Evolutionary conservation across 129 eudicot genomes (phyloP).

Genomic region (Chrysanthemum lavandulifolium): DNA sequence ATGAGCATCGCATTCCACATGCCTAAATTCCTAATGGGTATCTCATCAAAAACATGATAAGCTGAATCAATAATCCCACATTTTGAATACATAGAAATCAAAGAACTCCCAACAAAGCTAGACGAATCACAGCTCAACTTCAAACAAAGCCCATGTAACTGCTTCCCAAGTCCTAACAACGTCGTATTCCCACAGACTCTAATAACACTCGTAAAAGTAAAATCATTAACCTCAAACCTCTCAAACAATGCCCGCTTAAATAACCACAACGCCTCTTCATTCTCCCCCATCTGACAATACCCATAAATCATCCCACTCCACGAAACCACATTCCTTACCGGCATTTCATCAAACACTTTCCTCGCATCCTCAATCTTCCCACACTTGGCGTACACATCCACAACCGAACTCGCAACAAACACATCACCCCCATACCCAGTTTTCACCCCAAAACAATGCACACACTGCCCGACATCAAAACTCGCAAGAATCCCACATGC

Average conservation of each 20-base stretch:
- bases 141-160: constrained; percentile 64
- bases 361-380: constrained; percentile 65
- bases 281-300: constrained; percentile 70
- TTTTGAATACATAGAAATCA: constrained; percentile 83
- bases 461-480: constrained; percentile 40
- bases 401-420: constrained; percentile 82
- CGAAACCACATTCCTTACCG: constrained; percentile 78
- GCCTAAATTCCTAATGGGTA: constrained; percentile 53
- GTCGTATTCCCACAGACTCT: constrained; percentile 80
- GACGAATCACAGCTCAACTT: constrained; percentile 61
- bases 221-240: constrained; percentile 75
- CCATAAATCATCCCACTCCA: constrained; percentile 97
- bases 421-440: constrained; percentile 63
- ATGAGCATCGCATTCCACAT: constrained; percentile 87
- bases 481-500: constrained; percentile 49
- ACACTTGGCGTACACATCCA: constrained; percentile 88
- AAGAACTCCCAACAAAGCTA: constrained; percentile 76
- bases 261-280: constrained; percentile 69
- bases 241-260: constrained; percentile 59
- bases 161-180: constrained; percentile 67
- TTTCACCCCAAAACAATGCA: constrained; percentile 61
- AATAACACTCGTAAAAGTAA: constrained; percentile 74
- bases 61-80: constrained; percentile 69
- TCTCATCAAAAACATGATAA: constrained; percentile 64
- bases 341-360: constrained; percentile 88